These are phyloP conservation scores for Yarrowia sp. DNA, from an alignment of 805 yeast species.

Conservation along the genomic window DNA sequence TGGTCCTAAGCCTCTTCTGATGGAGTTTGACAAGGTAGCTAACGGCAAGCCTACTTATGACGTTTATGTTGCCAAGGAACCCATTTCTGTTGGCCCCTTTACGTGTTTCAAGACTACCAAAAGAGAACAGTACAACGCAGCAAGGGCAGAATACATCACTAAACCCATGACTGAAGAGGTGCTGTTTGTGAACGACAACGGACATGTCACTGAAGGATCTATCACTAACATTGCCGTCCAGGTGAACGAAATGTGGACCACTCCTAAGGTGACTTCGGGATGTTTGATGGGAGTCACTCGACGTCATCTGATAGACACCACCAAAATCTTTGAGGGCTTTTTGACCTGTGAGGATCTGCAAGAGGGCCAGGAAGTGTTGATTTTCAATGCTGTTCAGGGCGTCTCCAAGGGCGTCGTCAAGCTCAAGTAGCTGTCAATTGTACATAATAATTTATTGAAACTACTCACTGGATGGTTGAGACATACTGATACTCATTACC, in stretches of 20 bases:
- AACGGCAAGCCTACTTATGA: background rate
- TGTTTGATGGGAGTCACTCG: slow-evolving; percentile 20
- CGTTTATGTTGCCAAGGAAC: background rate
- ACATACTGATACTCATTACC: too few species aligned
- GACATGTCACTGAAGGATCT: slow-evolving; percentile 14
- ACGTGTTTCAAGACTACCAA: slow-evolving; percentile 20
- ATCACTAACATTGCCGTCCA: slow-evolving; percentile 14
- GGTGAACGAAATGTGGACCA: slow-evolving; percentile 20
- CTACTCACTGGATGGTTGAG: too few species aligned
- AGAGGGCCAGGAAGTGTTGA: slow-evolving; percentile 13
- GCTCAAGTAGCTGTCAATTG: background rate
- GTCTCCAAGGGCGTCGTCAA: slow-evolving; percentile 6
- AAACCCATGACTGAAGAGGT: slow-evolving; percentile 5
- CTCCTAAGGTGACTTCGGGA: slow-evolving; percentile 14
- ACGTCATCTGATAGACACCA: slow-evolving; percentile 5
- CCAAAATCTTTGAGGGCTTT: slow-evolving; percentile 2
- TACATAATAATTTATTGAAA: too few species aligned
- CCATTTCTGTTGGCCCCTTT: slow-evolving; percentile 3
- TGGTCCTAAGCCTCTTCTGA: background rate
- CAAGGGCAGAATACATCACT: background rate
- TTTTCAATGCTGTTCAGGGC: slow-evolving; percentile 17
- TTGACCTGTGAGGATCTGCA: background rate
- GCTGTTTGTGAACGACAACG: slow-evolving; percentile 11
- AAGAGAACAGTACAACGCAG: slow-evolving; percentile 9
- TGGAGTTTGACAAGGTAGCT: slow-evolving; percentile 2